Evolutionary conservation across 768 basidiomycete genomes (phyloP).

Genomic region (Pulveroboletus sp.): DNA sequence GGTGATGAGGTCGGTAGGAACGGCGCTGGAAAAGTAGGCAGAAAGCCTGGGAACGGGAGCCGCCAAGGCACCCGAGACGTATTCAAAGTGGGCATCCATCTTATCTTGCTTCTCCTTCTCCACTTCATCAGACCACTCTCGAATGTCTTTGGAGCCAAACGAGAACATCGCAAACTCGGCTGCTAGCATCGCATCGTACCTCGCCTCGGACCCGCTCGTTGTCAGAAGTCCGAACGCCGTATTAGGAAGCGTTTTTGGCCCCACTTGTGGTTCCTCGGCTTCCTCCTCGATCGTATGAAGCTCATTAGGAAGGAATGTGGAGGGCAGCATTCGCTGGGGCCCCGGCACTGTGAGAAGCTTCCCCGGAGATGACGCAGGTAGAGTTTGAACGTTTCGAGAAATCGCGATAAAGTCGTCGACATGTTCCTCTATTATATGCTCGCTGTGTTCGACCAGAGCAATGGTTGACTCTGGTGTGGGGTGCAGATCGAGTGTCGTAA

Average conservation of each 20-base stretch:
- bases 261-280: neutral
- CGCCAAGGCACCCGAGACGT: conserved; percentile 6
- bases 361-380: neutral
- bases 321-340: neutral
- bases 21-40: neutral
- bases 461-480: neutral
- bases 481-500: neutral
- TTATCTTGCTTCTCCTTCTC: conserved; percentile 8
- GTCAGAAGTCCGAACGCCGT: neutral
- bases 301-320: neutral
- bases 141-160: conserved; percentile 7
- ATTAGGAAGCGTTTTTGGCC: neutral
- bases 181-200: conserved; percentile 8
- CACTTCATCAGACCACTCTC: conserved; percentile 15
- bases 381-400: neutral
- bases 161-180: conserved; percentile 11
- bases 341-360: neutral
- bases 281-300: neutral
- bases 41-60: conserved; percentile 11
- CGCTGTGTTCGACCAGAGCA: neutral
- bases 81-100: conserved; percentile 15
- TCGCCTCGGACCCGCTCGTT: conserved; percentile 1
- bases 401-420: conserved; percentile 1
- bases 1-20: neutral
- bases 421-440: neutral